Conservation (phyloP, 2,329 filamentous ascomycete species). For the Fusarium heterosporum region DNA sequence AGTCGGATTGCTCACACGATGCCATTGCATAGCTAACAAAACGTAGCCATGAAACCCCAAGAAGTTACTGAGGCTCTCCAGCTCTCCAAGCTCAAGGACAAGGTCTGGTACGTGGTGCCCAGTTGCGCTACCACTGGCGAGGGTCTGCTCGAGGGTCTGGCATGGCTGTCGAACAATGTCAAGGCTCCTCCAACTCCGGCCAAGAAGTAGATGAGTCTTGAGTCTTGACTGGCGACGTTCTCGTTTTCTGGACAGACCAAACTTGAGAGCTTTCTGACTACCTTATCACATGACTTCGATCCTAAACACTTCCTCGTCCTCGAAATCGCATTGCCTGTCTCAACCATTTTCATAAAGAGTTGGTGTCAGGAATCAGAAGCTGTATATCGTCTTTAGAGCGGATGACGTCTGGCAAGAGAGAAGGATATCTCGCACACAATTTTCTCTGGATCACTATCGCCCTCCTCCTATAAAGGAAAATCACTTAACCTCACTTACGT, state of each 20-base stretch:
- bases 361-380: background rate
- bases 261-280: conserved; percentile 8
- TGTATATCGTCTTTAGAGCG: background rate
- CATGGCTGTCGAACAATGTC: conserved; percentile 87
- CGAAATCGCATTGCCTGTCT: background rate
- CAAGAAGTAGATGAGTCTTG: conserved; percentile 61
- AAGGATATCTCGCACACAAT: background rate
- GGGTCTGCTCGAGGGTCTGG: conserved; percentile 82
- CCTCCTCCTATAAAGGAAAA: background rate
- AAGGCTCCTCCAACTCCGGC: conserved; percentile 70
- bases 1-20: background rate
- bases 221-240: conserved; percentile 10
- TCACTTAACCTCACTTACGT: conserved; percentile 14
- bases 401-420: background rate
- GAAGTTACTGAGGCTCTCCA: conserved; percentile 83
- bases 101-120: conserved; percentile 86
- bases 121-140: conserved; percentile 86
- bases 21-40: background rate
- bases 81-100: conserved; percentile 81
- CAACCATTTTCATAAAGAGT: background rate
- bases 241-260: background rate
- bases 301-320: conserved; percentile 11
- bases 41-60: conserved; percentile 79
- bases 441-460: conserved; percentile 12
- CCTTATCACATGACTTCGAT: conserved; percentile 8